phyloP scores from a whole-genome alignment of 768 basidiomycete species.

The Leccinum barrowsii region DNA sequence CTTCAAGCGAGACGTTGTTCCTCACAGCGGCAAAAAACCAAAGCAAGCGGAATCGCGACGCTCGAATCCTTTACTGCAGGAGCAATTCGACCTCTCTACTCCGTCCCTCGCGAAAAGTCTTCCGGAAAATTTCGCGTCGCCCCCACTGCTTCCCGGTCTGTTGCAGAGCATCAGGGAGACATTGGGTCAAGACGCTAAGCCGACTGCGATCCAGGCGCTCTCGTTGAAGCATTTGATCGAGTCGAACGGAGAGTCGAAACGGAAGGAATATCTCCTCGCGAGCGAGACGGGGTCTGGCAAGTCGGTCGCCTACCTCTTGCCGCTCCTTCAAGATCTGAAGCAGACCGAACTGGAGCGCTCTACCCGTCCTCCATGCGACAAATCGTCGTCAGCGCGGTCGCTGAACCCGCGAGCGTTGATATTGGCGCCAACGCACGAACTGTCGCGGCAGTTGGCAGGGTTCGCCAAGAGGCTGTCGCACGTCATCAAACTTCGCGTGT shows the following conservation, averaged over 20 bases:
- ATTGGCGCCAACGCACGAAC: conserved; percentile 86
- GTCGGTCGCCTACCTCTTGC: conserved; percentile 86
- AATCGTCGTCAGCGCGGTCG: conserved; percentile 18
- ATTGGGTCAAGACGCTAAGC: conserved; percentile 52
- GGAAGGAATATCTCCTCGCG: conserved; percentile 62
- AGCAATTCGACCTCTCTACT: conserved; percentile 37
- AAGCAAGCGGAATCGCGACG: background rate
- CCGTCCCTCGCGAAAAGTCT: conserved; percentile 26
- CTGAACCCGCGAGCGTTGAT: conserved; percentile 75
- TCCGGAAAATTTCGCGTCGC: conserved; percentile 52
- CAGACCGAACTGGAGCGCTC: conserved; percentile 43
- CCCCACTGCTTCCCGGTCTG: conserved; percentile 67
- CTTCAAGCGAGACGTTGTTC: conserved; percentile 15
- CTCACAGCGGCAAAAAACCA: conserved; percentile 17
- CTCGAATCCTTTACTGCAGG: conserved; percentile 31
- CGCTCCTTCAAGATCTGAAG: conserved; percentile 78
- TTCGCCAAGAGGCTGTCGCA: conserved; percentile 78
- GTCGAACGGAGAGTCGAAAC: conserved; percentile 10
- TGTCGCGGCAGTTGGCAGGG: conserved; percentile 72
- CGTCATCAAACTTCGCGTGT: conserved; percentile 68
- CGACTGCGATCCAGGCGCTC: conserved; percentile 79
- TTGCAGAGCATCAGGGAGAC: conserved; percentile 52
- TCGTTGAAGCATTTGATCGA: conserved; percentile 63
- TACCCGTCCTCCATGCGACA: background rate
- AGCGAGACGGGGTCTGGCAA: conserved; percentile 92